Evolutionary conservation across 1,284 basidiomycete genomes (phyloP), one percentile per base, ranked within the genome.

Genomic region (Sporisorium iseilematis-ciliati): DNA sequence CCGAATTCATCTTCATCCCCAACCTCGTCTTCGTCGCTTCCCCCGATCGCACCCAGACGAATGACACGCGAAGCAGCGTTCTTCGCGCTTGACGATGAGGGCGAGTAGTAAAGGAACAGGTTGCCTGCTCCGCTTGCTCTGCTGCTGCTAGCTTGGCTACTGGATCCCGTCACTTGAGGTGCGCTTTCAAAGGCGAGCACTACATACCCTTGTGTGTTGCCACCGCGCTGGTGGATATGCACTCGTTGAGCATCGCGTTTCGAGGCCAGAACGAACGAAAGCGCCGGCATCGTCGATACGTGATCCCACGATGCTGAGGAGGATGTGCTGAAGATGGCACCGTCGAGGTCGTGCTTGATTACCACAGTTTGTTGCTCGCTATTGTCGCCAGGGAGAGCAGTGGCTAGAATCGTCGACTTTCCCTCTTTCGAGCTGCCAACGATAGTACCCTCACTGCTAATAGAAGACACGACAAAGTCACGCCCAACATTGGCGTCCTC

Each of bases 251-350:
- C 80, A 55, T 83, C 82, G 1, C 77, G 65, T 85, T 99, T 99
- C 4, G 94, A 95, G 1, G 94, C 94, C 31, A 99, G 88, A 20
- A 98, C 96, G 82, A 97, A 99, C 1, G 93, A 89, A 4, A 99
- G 89, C 0, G 95, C 96, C 5, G 93, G 91, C 83, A 91, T 93
- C 0, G 94, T 97, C 11, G 90, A 88, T 1, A 86, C 85, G 84
- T 98, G 95, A 43, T 77, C 87, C 95, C 95, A 98, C 50, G 52
- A 81, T 26, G 20, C 40, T 23, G 12, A 12, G 16, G n/a, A 25
- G 16, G n/a, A 25, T 11, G 7, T 14, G 25, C n/a, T 81, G 84
- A 92, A 94, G 38, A 92, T 86, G 0, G 91, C 87, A 0, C 95
- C 96, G 80, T 98, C 95, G 21, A 97, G 88, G 51, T 91, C 91